phyloP scores from a whole-genome alignment of 2,329 filamentous ascomycete genomes.

The Colletotrichum tropicicola region DNA sequence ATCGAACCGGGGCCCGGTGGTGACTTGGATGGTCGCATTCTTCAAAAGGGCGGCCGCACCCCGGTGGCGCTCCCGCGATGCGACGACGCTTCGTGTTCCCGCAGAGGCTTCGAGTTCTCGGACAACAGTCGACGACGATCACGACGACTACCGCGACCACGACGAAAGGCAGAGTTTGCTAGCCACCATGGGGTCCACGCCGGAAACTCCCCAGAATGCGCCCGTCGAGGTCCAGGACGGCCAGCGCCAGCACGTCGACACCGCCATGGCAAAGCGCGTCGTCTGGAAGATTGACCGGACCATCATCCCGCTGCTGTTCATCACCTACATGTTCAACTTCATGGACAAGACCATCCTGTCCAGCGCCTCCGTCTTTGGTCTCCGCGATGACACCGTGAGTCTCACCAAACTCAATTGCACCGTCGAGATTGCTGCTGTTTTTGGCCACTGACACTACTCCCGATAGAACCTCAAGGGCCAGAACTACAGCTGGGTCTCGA shows the following conservation, averaged over 20 bases:
- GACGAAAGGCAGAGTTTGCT: conserved; percentile 15
- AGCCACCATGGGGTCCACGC: conserved; percentile 22
- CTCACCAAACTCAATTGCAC: no score
- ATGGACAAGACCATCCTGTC: conserved; percentile 69
- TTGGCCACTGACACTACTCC: conserved; percentile 35
- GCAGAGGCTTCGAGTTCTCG: not conserved
- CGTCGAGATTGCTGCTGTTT: not conserved
- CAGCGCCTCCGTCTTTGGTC: conserved; percentile 64
- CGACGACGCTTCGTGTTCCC: not conserved
- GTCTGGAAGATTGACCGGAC: conserved; percentile 64
- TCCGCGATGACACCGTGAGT: conserved; percentile 55
- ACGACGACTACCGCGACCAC: no score
- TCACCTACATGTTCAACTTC: conserved; percentile 68
- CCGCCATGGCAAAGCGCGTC: conserved; percentile 43
- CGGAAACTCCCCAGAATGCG: not conserved
- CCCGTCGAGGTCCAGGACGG: conserved; percentile 5
- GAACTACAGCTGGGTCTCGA: conserved; percentile 59
- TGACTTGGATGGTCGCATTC: not conserved
- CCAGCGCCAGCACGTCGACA: conserved; percentile 29
- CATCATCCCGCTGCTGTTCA: conserved; percentile 64
- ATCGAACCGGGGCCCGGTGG: not conserved
- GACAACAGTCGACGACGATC: no score
- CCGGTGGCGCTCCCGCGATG: not conserved
- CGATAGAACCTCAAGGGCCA: conserved; percentile 60
- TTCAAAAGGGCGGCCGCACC: conserved; percentile 18